Conservation (phyloP, 768 basidiomycete genomes). For the Rhizopogon vinicolor region DNA sequence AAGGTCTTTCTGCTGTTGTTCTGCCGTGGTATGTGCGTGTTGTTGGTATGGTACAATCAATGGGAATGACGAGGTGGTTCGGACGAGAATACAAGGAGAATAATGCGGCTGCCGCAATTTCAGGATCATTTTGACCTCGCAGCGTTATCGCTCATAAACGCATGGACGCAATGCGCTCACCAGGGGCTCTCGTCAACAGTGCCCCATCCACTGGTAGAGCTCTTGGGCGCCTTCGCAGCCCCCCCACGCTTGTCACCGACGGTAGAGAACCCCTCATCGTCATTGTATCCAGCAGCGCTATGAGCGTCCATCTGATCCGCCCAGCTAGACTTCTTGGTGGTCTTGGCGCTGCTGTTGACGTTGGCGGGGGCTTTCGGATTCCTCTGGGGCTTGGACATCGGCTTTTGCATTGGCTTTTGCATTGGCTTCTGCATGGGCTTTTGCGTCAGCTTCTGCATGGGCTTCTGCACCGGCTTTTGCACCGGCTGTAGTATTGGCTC, state of each 20-base stretch:
- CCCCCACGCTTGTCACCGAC: constrained; percentile 9
- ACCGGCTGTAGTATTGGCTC: not conserved
- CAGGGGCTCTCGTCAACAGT: constrained; percentile 16
- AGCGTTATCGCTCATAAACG: not conserved
- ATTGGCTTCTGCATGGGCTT: not conserved
- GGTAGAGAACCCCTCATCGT: not conserved
- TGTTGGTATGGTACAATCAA: not conserved
- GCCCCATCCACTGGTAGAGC: constrained; percentile 24
- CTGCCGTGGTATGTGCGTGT: not conserved
- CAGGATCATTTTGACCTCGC: not conserved
- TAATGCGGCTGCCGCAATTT: not conserved
- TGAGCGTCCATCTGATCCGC: constrained; percentile 23
- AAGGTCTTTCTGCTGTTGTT: not conserved
- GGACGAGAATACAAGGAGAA: not conserved
- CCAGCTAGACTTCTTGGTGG: constrained; percentile 11
- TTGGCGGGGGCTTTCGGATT: not conserved
- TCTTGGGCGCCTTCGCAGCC: constrained; percentile 6
- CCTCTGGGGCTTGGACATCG: not conserved
- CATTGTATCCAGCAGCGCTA: constrained; percentile 4
- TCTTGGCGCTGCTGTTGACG: constrained; percentile 1
- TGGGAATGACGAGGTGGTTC: not conserved
- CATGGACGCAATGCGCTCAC: constrained; percentile 5
- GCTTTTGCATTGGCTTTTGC: too few relatives aligned
- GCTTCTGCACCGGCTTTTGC: not conserved
- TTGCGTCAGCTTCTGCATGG: not conserved